phyloP scores from a whole-genome alignment of 2,329 filamentous ascomycete species.

The Dendryphion nanum region DNA sequence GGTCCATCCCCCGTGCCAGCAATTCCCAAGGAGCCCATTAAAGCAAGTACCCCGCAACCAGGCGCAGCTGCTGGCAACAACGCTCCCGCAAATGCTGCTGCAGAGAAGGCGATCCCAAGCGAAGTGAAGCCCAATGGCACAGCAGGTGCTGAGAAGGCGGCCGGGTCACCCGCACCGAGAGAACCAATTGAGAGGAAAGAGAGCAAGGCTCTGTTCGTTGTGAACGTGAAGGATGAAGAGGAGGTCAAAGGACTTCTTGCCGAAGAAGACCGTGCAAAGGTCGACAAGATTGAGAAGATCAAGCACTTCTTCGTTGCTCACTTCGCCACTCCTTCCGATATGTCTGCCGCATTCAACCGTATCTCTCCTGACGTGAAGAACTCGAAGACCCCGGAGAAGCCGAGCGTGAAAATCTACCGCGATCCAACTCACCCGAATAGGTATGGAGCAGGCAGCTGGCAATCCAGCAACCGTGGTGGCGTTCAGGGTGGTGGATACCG shows the following conservation, averaged over 20 bases:
- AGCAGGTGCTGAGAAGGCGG: constrained; percentile 38
- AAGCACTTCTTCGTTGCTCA: constrained; percentile 81
- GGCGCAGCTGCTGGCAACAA: constrained; percentile 24
- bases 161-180: constrained; percentile 40
- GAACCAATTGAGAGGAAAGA: constrained; percentile 59
- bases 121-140: constrained; percentile 53
- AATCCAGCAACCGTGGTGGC: constrained; percentile 64
- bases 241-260: constrained; percentile 78
- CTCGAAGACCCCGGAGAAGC: constrained; percentile 72
- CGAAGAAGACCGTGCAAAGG: constrained; percentile 79
- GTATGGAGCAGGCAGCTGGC: constrained; percentile 57
- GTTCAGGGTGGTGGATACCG: constrained; percentile 73
- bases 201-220: constrained; percentile 85
- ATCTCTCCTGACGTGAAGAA: constrained; percentile 76
- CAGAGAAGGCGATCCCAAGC: constrained; percentile 41
- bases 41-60: constrained; percentile 52
- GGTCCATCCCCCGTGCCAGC: constrained; percentile 43
- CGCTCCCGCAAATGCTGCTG: constrained; percentile 32
- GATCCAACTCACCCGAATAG: constrained; percentile 56
- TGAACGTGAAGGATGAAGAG: constrained; percentile 79
- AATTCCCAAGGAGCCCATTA: constrained; percentile 46
- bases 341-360: constrained; percentile 73
- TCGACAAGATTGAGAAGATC: constrained; percentile 67
- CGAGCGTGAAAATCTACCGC: constrained; percentile 80
- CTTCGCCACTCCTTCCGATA: constrained; percentile 77